Evolutionary conservation across 805 yeast species (phyloP), one percentile per base, ranked within the genome.

Genomic region (Candida arabinofermentans): DNA sequence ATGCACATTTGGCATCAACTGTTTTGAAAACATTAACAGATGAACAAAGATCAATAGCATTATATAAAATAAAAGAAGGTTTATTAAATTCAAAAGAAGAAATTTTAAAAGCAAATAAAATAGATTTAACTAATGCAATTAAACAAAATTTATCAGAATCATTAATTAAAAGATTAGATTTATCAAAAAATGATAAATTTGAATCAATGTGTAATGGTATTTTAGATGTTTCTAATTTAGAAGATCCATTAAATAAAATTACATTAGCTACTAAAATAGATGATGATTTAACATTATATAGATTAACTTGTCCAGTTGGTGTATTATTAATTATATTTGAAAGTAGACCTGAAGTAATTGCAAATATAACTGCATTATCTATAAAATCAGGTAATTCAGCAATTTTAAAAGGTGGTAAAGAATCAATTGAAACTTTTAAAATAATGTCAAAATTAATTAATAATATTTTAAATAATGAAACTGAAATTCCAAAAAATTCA

Each of bases 311-410:
- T 22, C 99, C 99, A 12, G 89, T 93, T 5, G 99, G 99, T 16
- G 97, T 88, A 0, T 65, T 93, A 34, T 70, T 93, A 47, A 89
- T 93, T 35, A 95, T 93, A 41, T 93, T 93, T 62, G 99, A 93
- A 65, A 80, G 96, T 24, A 77, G 99, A 57, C 99, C 99, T 29
- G 99, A 93, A 62, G 99, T 93, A 9, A 93, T 93, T 69, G 99
- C 99, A 41, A 95, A 93, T 61, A 93, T 93, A 57, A 84, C 96
- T 12, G 93, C 99, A 0, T 72, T 93, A 55, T 96, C 98, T 16
- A 82, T 93, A 60, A 93, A 95, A 63, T 88, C 96, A 2, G 98
- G 97, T 36, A 93, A 93, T 61, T 86, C 97, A 8, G 99, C 97
- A 38, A 93, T 93, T 43, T 73, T 93, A 58, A 93, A 93, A 66